phyloP scores from a whole-genome alignment of 495 filamentous ascomycete genomes.

The Podospora tetraspora region DNA sequence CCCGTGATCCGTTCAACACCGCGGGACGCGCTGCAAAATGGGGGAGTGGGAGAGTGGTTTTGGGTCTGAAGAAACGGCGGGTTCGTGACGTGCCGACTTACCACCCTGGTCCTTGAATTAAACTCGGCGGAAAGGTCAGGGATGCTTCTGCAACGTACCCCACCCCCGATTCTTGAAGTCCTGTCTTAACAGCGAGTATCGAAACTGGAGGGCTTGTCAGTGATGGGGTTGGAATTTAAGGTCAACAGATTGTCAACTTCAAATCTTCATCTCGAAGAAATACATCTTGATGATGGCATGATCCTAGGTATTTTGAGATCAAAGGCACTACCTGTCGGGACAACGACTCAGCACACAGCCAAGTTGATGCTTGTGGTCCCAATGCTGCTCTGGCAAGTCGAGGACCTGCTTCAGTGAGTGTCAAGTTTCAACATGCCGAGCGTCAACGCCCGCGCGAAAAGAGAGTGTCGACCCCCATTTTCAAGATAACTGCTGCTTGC shows the following conservation, averaged over 20 bases:
- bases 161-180: slow-evolving; percentile 2
- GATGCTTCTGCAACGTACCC: background rate
- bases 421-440: background rate
- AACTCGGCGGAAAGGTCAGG: slow-evolving; percentile 4
- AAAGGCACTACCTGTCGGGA: background rate
- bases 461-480: background rate
- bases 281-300: background rate
- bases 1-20: background rate
- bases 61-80: slow-evolving; percentile 5
- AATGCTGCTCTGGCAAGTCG: background rate
- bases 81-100: slow-evolving; percentile 12
- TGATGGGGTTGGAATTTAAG: background rate
- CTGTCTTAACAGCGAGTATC: slow-evolving; percentile 12
- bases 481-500: slow-evolving; percentile 4
- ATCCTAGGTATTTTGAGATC: background rate
- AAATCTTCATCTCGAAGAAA: background rate
- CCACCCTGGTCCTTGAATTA: slow-evolving; percentile 26
- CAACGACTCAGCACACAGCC: background rate
- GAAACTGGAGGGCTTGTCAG: background rate
- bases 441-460: background rate
- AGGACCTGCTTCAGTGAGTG: background rate
- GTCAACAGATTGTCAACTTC: background rate
- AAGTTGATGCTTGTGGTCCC: background rate
- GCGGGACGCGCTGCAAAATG: background rate
- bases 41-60: background rate